Base-by-base conservation (phyloP, 139 green algal species). In the Choricystis sp. region DNA sequence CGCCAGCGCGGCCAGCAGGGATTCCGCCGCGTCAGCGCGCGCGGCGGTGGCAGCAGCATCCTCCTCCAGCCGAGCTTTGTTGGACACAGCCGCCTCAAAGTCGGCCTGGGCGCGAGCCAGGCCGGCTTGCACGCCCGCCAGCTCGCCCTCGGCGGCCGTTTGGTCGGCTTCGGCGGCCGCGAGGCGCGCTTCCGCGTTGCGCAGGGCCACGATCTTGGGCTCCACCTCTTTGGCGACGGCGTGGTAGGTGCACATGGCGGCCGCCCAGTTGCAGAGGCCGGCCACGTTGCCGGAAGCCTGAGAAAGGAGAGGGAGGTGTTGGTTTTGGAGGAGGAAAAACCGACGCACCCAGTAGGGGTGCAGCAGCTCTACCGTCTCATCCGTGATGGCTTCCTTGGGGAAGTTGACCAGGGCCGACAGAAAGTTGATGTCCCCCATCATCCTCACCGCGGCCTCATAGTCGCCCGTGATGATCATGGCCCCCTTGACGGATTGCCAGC, bases 211-310 rank as follows among this genome's bases (percentile, higher is more conserved):
- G 69, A 96, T 96, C 78, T 97, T 97, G 61, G 90, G 90, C 79
- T 95, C 90, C 52, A 97, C 90, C 19, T 89, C 78, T 72, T 84
- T 86, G 31, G 81, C 76, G 21, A 97, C 87, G 40, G 84, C 68
- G 71, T 97, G 90, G 76, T 96, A 97, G 55, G 83, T 94, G 79
- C 80, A 89, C 90, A 97, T 97, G 52, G 86, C 78, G 27, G 83
- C 75, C 9, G 86, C 80, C 90, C 90, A 97, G 75, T 92, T 94
- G 70, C 88, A 96, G 26, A 97, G 79, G 2, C 90, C 90, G 27
- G 85, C 87, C 57, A 94, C 85, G 67, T 88, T 90, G 57, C 83
- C 77, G 56, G 60, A 74, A 2, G 83, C 82, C 67, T 96, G 96
- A n/a, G n/a, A n/a, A n/a, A n/a, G n/a, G n/a, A n/a, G n/a, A n/a